Evolutionary conservation across 2,329 filamentous ascomycete genomes (phyloP).

Genomic region (Xylaria sp.): DNA sequence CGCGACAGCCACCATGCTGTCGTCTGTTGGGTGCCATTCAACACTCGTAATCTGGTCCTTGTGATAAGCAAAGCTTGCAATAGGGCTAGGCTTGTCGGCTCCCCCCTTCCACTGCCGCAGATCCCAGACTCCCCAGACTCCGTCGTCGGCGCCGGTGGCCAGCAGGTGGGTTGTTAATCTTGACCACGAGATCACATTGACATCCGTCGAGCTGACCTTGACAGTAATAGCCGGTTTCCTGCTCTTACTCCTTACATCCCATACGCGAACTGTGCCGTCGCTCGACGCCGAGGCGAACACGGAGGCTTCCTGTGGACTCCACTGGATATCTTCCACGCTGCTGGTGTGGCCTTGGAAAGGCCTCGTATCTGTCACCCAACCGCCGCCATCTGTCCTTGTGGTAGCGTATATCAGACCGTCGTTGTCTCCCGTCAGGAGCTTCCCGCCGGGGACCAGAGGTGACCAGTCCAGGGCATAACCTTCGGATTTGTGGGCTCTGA

Average conservation of each 20-base stretch:
- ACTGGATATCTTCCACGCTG: slow-evolving; percentile 95
- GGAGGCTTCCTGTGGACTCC: slow-evolving; percentile 91
- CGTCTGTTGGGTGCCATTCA: slow-evolving; percentile 97
- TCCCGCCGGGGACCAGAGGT: slow-evolving; percentile 79
- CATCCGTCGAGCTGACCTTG: slow-evolving; percentile 83
- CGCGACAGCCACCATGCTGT: slow-evolving; percentile 93
- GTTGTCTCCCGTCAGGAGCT: slow-evolving; percentile 91
- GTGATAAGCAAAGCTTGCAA: slow-evolving; percentile 96
- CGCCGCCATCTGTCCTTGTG: slow-evolving; percentile 85
- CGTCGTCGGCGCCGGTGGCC: slow-evolving; percentile 92
- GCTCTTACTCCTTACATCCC: slow-evolving; percentile 93
- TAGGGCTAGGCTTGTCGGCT: slow-evolving; percentile 74
- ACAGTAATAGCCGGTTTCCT: slow-evolving; percentile 89
- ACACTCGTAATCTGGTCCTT: slow-evolving; percentile 95
- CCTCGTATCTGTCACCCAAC: slow-evolving; percentile 87
- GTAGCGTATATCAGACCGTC: slow-evolving; percentile 90
- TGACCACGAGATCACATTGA: slow-evolving; percentile 98
- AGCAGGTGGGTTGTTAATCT: slow-evolving; percentile 87
- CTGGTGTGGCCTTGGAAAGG: slow-evolving; percentile 85
- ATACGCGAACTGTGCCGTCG: slow-evolving; percentile 94
- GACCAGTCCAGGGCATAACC: slow-evolving; percentile 99
- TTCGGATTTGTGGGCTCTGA: slow-evolving; percentile 91
- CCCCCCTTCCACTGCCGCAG: slow-evolving; percentile 90
- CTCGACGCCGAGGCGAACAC: slow-evolving; percentile 95
- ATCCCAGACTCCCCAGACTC: slow-evolving; percentile 96